Base-by-base conservation (phyloP, 306 rosid genomes). In the Cucurbita ficifolia region DNA sequence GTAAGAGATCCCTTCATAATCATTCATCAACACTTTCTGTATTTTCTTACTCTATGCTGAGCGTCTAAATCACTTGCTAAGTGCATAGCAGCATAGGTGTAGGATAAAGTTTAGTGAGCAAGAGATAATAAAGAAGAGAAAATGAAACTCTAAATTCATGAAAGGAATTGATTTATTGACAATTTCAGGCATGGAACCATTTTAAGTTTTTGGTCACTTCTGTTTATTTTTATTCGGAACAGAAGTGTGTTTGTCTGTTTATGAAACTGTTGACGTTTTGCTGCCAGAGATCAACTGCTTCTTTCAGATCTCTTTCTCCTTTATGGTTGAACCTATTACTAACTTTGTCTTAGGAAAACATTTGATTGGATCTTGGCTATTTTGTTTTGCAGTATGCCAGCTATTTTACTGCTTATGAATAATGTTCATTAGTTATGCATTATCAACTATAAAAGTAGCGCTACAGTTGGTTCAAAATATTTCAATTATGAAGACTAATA, bases 221-320 rank as follows among this genome's bases (percentile, higher is more conserved):
- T 54, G 7, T 13, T 43, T 53, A 5, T 17, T 49, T 35, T 39
- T 9, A 40, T 59, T 57, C 9, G 53, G 39, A 49, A 52, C 90
- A 43, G 97, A 93, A 89, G 89, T 89, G 19, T 77, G 87, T 52
- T 60, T 93, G 21, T 85, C 82, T 45, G 78, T 82, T 73, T 53
- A 24, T 7, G 78, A 81, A 85, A 82, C 76, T 67, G 57, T 81
- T 52, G 90, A 90, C 64, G 82, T 82, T 75, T 83, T 90, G 76
- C 72, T 81, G 81, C 87, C 77, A 46, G 88, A 84, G 79, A 79
- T 90, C 72, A 82, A 58, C 76, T 45, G 76, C 74, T 83, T 88
- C 75, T 72, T 90, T 72, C 90, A 81, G 83, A 89, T 90, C 60
- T 62, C 79, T 33, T 49, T 36, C 21, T 75, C 53, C 73, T 62